Evolutionary conservation across 805 yeast genomes (phyloP).

Genomic region (Starmerella floricola): DNA sequence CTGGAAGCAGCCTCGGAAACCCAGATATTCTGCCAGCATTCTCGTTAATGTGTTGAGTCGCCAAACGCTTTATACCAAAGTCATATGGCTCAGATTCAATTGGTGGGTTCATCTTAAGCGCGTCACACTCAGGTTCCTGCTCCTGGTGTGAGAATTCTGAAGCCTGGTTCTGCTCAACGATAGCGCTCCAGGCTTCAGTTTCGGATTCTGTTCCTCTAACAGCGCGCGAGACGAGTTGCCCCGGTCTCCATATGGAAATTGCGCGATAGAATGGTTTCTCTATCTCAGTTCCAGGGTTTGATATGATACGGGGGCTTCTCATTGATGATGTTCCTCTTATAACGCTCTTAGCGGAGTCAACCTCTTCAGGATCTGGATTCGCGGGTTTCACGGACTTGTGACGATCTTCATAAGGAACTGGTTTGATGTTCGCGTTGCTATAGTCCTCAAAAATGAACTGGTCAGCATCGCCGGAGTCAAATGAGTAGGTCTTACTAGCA

Average conservation of each 20-base stretch:
- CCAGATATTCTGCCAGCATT: constrained; percentile 3
- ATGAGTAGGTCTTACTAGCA: too few relatives aligned
- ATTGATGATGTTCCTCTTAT: too few relatives aligned
- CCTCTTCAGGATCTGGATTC: too few relatives aligned
- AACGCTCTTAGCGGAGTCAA: too few relatives aligned
- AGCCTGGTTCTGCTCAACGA: neutral
- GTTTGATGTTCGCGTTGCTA: neutral
- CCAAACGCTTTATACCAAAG: too few relatives aligned
- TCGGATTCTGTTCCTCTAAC: neutral
- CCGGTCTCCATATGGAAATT: constrained; percentile 7
- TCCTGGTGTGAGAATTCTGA: too few relatives aligned
- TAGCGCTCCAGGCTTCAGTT: neutral
- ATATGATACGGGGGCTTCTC: too few relatives aligned
- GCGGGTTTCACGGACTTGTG: neutral
- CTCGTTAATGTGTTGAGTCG: too few relatives aligned
- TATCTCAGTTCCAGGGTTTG: too few relatives aligned
- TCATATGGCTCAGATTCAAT: too few relatives aligned
- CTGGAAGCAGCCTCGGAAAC: constrained; percentile 5
- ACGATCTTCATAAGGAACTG: neutral
- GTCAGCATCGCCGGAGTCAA: neutral
- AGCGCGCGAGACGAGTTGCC: constrained; percentile 7
- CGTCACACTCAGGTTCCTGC: too few relatives aligned
- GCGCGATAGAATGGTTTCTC: neutral
- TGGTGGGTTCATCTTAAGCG: too few relatives aligned
- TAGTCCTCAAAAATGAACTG: constrained; percentile 4